Conservation (phyloP, 768 basidiomycete genomes). For the Termitomyces eurrhizus region DNA sequence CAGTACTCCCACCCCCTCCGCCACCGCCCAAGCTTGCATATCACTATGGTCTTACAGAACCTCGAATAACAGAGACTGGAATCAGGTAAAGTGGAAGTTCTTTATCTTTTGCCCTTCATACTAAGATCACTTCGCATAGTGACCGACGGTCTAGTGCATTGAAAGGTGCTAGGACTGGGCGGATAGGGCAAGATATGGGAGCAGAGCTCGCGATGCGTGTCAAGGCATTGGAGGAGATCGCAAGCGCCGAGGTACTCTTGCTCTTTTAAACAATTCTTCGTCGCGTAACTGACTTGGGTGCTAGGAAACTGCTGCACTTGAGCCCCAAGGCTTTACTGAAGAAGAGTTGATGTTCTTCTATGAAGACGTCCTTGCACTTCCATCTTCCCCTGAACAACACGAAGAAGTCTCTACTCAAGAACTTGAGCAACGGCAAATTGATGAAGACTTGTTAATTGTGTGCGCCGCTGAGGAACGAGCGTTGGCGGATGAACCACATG, state of each 20-base stretch:
- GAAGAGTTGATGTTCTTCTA: constrained; percentile 39
- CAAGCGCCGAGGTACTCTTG: constrained; percentile 29
- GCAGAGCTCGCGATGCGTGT: constrained; percentile 34
- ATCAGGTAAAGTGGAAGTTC: background rate
- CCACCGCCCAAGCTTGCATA: constrained; percentile 5
- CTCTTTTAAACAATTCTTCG: background rate
- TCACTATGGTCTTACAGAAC: constrained; percentile 2
- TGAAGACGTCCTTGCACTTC: constrained; percentile 39
- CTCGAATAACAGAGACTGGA: background rate
- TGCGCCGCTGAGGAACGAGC: constrained; percentile 29
- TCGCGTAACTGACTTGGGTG: background rate
- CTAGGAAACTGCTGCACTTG: constrained; percentile 27
- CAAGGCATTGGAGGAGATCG: constrained; percentile 31
- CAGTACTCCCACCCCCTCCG: constrained; percentile 12
- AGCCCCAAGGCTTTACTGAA: constrained; percentile 35
- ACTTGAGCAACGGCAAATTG: constrained; percentile 19
- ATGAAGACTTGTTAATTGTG: constrained; percentile 32
- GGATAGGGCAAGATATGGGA: constrained; percentile 11
- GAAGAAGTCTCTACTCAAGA: constrained; percentile 9
- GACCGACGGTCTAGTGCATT: background rate
- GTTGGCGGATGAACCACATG: background rate
- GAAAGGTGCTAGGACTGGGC: constrained; percentile 12
- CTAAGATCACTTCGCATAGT: background rate
- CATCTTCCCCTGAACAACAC: constrained; percentile 8
- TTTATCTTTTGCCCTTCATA: background rate